phyloP scores from a whole-genome alignment of 139 green algal genomes.

The Chlorella sorokiniana region DNA sequence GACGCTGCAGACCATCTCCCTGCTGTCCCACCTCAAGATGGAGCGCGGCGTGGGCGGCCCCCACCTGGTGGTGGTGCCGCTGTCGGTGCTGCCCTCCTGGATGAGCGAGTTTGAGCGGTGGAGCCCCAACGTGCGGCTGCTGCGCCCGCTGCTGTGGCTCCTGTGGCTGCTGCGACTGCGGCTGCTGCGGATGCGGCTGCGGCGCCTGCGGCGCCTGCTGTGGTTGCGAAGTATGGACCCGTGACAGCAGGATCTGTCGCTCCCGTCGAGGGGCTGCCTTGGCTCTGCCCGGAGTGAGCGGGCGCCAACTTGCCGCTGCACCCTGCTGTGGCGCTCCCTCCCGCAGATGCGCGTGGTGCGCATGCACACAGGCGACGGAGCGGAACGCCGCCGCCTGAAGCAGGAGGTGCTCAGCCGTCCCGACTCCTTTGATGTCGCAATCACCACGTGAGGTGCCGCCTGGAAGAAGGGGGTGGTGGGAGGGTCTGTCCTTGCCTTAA shows the following conservation, averaged over 20 bases:
- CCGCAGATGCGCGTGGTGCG: slow-evolving; percentile 58
- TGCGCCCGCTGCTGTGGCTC: not conserved
- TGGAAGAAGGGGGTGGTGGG: not conserved
- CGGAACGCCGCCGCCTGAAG: slow-evolving; percentile 57
- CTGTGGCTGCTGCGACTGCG: not conserved
- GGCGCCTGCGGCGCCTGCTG: not conserved
- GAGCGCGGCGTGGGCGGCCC: slow-evolving; percentile 40
- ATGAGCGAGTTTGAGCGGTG: slow-evolving; percentile 46
- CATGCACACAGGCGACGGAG: slow-evolving; percentile 53
- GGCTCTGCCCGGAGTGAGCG: too few relatives aligned
- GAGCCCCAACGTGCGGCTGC: slow-evolving; percentile 41
- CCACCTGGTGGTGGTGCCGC: slow-evolving; percentile 54
- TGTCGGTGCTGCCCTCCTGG: slow-evolving; percentile 51
- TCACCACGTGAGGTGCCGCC: slow-evolving; percentile 72
- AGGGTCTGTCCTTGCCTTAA: too few relatives aligned
- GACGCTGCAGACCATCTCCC: slow-evolving; percentile 65
- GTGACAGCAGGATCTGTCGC: too few relatives aligned
- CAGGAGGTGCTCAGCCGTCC: slow-evolving; percentile 58
- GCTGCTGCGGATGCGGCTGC: not conserved
- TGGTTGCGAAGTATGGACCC: not conserved
- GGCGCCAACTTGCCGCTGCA: not conserved
- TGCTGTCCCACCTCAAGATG: slow-evolving; percentile 49
- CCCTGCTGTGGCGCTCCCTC: not conserved
- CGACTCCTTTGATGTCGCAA: slow-evolving; percentile 66
- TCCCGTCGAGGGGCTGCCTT: too few relatives aligned